Evolutionary conservation across 306 rosid genomes (phyloP).

Genomic region (Myrica gale): DNA sequence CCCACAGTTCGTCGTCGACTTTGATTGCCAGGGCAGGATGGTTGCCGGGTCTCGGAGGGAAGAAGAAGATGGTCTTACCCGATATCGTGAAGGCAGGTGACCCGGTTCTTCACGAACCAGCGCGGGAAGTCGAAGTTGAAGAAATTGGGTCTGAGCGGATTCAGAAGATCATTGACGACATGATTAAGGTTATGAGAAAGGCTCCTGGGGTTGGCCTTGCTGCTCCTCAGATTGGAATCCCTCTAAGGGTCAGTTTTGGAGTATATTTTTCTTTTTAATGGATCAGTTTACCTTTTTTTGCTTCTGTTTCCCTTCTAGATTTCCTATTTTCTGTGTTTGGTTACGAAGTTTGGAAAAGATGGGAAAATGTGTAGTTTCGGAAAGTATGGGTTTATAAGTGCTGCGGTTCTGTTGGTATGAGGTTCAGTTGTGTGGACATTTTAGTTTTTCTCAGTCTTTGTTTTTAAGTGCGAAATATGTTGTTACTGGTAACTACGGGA

Average conservation of each 20-base stretch:
- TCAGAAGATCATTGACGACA: constrained; percentile 82
- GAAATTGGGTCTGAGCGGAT: constrained; percentile 69
- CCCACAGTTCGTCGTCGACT: constrained; percentile 38
- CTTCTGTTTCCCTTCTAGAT: not conserved
- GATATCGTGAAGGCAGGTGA: constrained; percentile 88
- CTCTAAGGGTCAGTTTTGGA: constrained; percentile 55
- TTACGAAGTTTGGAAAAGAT: constrained; percentile 14
- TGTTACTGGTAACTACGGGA: not conserved
- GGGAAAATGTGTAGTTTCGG: no score
- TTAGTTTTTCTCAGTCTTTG: not conserved
- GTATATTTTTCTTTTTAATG: not conserved
- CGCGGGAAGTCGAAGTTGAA: constrained; percentile 53
- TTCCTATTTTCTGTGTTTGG: not conserved
- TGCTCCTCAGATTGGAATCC: constrained; percentile 93
- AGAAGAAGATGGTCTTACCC: constrained; percentile 48
- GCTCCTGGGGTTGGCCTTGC: constrained; percentile 95
- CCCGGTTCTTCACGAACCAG: constrained; percentile 88
- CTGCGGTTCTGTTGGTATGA: not conserved
- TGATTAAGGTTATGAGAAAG: constrained; percentile 71
- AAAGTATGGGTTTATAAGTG: not conserved
- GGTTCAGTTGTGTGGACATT: not conserved
- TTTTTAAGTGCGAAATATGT: not conserved
- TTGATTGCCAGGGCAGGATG: constrained; percentile 65
- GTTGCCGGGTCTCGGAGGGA: constrained; percentile 65
- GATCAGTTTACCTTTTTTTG: constrained; percentile 1